Evolutionary conservation across 441 rosid species (phyloP).

Genomic region (Francoa sonchifolia): DNA sequence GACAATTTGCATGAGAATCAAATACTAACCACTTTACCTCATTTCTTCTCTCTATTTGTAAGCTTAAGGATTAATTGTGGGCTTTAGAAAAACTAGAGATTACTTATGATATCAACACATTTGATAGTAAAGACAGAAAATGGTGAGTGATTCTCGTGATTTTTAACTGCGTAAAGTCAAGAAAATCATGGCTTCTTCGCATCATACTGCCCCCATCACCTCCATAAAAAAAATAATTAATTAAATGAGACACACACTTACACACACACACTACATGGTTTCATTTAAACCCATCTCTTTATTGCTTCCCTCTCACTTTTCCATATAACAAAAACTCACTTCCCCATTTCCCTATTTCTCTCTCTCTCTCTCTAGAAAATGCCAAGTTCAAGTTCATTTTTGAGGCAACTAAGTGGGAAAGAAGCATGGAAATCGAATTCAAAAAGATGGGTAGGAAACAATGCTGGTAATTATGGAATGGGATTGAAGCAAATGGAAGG

Average conservation of each 20-base stretch:
- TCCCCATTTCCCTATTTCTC: not conserved
- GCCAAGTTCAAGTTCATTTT: constrained; percentile 37
- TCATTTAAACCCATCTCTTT: not conserved
- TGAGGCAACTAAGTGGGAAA: constrained; percentile 45
- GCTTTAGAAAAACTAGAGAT: too few species aligned
- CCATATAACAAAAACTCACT: not conserved
- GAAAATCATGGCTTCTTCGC: constrained; percentile 19
- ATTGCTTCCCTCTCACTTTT: constrained; percentile 3
- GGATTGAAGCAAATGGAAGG: constrained; percentile 57
- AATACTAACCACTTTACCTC: too few species aligned
- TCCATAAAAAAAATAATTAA: too few species aligned
- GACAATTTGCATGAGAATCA: constrained; percentile 10
- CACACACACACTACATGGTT: too few species aligned
- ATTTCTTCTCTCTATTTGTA: too few species aligned
- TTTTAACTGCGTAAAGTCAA: constrained; percentile 10
- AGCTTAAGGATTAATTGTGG: too few species aligned
- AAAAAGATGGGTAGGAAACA: constrained; percentile 28
- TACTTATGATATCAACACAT: not conserved
- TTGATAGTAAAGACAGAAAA: constrained; percentile 9
- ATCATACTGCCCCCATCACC: constrained; percentile 7
- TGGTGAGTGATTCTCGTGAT: constrained; percentile 40
- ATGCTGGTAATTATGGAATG: constrained; percentile 7
- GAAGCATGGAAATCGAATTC: constrained; percentile 47
- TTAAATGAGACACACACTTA: too few species aligned
- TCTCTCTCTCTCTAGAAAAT: constrained; percentile 15